These are phyloP conservation scores for Zasmidium citrigriseum DNA, from an alignment of 2,329 filamentous ascomycete genomes.

Conservation along the genomic window DNA sequence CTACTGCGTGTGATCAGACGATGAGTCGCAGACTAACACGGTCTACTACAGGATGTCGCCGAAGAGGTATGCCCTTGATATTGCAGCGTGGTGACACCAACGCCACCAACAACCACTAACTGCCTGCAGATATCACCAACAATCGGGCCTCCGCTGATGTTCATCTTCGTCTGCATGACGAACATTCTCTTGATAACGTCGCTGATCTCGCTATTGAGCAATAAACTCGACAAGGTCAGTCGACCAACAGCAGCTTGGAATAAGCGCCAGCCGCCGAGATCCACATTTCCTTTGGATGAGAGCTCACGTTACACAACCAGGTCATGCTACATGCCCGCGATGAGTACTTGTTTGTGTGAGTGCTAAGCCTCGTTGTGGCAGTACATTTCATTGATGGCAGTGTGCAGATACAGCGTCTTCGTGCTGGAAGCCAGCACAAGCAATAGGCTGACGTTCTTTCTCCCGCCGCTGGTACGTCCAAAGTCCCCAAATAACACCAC, in stretches of 20 bases:
- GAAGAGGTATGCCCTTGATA: conserved; percentile 39
- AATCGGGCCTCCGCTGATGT: conserved; percentile 56
- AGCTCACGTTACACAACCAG: conserved; percentile 27
- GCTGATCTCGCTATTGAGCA: conserved; percentile 33
- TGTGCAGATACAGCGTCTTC: conserved; percentile 52
- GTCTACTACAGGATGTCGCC: conserved; percentile 46
- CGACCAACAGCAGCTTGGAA: conserved; percentile 9
- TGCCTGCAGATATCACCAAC: conserved; percentile 45
- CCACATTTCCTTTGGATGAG: background rate
- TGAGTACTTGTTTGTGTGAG: conserved; percentile 77
- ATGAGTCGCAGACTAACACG: conserved; percentile 11
- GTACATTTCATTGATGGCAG: conserved; percentile 25
- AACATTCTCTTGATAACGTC: conserved; percentile 79
- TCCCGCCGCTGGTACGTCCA: conserved; percentile 45
- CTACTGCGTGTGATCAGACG: background rate
- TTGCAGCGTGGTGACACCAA: background rate
- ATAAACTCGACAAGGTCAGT: conserved; percentile 28
- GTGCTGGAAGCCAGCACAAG: conserved; percentile 55
- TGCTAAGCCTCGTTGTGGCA: conserved; percentile 40
- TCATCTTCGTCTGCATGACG: conserved; percentile 74
- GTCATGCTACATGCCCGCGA: conserved; percentile 65
- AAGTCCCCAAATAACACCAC: background rate
- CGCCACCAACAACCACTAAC: conserved; percentile 15
- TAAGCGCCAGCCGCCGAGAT: conserved; percentile 26
- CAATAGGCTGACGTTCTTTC: conserved; percentile 50